Evolutionary conservation across 1,284 basidiomycete genomes (phyloP), one percentile per base, ranked within the genome.

Genomic region (Grifola frondosa): DNA sequence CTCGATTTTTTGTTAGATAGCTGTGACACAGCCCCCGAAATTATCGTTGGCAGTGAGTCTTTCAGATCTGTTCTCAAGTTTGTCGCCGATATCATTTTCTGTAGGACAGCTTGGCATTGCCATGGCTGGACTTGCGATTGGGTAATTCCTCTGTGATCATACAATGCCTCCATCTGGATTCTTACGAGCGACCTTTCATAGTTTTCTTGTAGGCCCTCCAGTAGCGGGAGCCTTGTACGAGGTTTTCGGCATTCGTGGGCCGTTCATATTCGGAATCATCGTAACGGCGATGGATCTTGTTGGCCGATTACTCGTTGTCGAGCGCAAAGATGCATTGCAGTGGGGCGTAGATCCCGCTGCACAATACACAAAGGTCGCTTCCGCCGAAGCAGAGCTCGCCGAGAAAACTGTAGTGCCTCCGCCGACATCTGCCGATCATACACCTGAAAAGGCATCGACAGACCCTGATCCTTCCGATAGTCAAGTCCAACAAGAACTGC

Each of bases 71-170:
- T 31, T 11, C n/a, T n/a, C n/a, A n/a, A n/a, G n/a, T n/a, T n/a
- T n/a, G n/a, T n/a, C n/a, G n/a, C n/a, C n/a, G n/a, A n/a, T n/a
- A n/a, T n/a, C n/a, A n/a, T 26, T 22, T 20, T 19, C 32, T 41
- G 6, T 49, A 87, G 84, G 73, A 38, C 83, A 90, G 57, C 70
- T 91, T 21, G 88, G 89, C 0, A 66, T 87, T 12, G 84, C 84
- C 0, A 82, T 88, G 73, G 70, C 76, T 11, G 88, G 87, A 7
- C 62, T 88, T 21, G 78, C 82, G 1, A 55, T 87, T 11, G 88
- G 88, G 81, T 84, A 48, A 13, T 58, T 45, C 9, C 15, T 39
- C 13, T 3, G 9, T 12, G 7, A 3, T 37, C 4, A 6, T 5
- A 19, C 24, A 13, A 35, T 15, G 12, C 13, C 6, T 22, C 19